Evolutionary conservation across 169 alveolate species (phyloP).

Genomic region (Eimeria tenella): DNA sequence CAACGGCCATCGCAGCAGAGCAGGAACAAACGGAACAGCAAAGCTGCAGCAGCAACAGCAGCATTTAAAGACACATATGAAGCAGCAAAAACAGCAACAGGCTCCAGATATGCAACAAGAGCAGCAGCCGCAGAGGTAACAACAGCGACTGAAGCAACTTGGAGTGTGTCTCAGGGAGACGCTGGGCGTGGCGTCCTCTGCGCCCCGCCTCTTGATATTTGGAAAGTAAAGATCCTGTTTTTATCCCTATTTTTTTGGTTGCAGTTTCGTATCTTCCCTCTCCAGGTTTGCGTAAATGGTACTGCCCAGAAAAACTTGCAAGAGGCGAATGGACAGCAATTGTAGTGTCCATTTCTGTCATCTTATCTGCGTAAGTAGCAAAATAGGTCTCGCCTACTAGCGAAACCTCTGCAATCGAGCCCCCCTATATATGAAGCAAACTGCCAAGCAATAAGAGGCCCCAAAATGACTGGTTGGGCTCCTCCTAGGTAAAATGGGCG

Average conservation of each 20-base stretch:
- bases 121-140: not conserved
- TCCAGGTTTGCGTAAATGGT: not conserved
- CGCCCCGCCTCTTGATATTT: not conserved
- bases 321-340: too few species aligned
- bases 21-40: too few species aligned
- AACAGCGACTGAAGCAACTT: not conserved
- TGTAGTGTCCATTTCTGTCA: too few species aligned
- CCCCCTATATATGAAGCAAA: too few species aligned
- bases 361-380: too few species aligned
- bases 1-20: too few species aligned
- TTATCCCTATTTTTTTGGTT: not conserved
- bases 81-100: not conserved
- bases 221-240: not conserved
- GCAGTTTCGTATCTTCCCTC: too few species aligned
- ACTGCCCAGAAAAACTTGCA: not conserved
- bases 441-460: too few species aligned
- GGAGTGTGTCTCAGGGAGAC: not conserved
- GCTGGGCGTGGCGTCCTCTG: not conserved
- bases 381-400: too few species aligned
- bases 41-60: not conserved
- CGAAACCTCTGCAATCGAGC: too few species aligned
- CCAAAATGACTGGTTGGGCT: too few species aligned
- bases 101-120: not conserved
- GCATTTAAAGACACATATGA: not conserved
- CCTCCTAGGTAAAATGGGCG: too few species aligned